Conservation (phyloP, 2,329 filamentous ascomycete species). For the Ophiosphaerella herpotricha region DNA sequence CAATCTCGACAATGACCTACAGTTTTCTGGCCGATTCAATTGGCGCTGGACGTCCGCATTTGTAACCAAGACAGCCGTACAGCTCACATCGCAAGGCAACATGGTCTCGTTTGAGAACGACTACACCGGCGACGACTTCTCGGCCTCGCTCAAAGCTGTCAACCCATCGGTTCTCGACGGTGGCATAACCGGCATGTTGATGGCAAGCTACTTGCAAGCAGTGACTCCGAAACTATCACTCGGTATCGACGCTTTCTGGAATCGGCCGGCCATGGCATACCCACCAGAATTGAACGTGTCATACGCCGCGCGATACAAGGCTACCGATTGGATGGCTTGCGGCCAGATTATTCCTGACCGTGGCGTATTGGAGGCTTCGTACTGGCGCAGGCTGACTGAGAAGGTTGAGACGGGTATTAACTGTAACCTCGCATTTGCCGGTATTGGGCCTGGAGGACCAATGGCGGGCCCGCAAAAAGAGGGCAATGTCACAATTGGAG, state of each 20-base stretch:
- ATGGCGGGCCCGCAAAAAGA: conserved; percentile 78
- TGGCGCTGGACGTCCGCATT: conserved; percentile 82
- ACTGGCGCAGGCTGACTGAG: conserved; percentile 91
- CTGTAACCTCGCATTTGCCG: conserved; percentile 81
- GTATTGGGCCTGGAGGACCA: conserved; percentile 62
- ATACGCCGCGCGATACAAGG: conserved; percentile 90
- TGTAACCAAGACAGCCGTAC: conserved; percentile 84
- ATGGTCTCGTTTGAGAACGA: conserved; percentile 96
- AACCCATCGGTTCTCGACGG: conserved; percentile 96
- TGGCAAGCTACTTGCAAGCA: conserved; percentile 93
- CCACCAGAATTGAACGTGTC: conserved; percentile 90
- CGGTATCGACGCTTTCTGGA: conserved; percentile 92
- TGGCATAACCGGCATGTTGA: conserved; percentile 90
- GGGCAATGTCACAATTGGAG: conserved; percentile 86
- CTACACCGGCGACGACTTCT: conserved; percentile 92
- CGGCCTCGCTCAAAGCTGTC: conserved; percentile 86
- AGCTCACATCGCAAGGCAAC: conserved; percentile 83
- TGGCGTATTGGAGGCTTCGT: conserved; percentile 78
- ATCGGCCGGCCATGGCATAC: conserved; percentile 79
- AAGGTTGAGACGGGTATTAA: conserved; percentile 97
- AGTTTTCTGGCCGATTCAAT: conserved; percentile 88
- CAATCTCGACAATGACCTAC: conserved; percentile 90
- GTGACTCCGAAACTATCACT: conserved; percentile 85
- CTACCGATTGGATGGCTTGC: conserved; percentile 88
- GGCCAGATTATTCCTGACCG: conserved; percentile 89